Base-by-base conservation (phyloP, 2,329 filamentous ascomycete genomes). In the Mariannaea sp. region DNA sequence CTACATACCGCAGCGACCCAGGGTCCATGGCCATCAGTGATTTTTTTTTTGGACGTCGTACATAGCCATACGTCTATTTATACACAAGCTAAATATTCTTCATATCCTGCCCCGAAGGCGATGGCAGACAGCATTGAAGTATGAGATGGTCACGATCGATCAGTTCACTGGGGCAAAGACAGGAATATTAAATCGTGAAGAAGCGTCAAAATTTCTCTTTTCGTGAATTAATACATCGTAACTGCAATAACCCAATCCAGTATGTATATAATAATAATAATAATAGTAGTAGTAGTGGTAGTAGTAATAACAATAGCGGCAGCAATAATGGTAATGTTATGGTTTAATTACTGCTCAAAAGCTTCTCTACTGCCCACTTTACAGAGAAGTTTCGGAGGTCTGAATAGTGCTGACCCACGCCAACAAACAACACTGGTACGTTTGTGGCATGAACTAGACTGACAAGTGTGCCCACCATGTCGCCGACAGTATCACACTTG, bases 401-500 rank as follows among this genome's bases (percentile, higher is more conserved):
- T 33, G 82, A 86, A 67, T 88, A 88, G 66, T 87, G 84, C 71
- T 88, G 85, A 10, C 85, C 85, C 22, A 87, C 84, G 52, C 83
- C 94, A 61, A 99, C 82, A 69, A 99, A 99, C 9, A 97, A 81
- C 16, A 99, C 92, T 0, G 95, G 95, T 39, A 99, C 95, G 22
- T 93, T 91, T 3, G 95, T 99, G 3, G 94, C 93, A 75, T 97
- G 93, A 32, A 99, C 93, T 79, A 99, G 93, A 70, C 90, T 96
- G 58, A 99, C 94, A 59, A 99, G 78, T 3, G 93, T 97, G 63
- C 83, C 92, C 36, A 97, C 92, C 92, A 97, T 97, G 75, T 97
- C 93, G n/a, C 94, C 95, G 30, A 99, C 95, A 0, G 94, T 99
- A 75, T 99, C 94, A 71, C 94, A 97, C 75, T 99, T 99, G 56